phyloP scores from a whole-genome alignment of 2,329 filamentous ascomycete genomes.

The Aureobasidium sp. region DNA sequence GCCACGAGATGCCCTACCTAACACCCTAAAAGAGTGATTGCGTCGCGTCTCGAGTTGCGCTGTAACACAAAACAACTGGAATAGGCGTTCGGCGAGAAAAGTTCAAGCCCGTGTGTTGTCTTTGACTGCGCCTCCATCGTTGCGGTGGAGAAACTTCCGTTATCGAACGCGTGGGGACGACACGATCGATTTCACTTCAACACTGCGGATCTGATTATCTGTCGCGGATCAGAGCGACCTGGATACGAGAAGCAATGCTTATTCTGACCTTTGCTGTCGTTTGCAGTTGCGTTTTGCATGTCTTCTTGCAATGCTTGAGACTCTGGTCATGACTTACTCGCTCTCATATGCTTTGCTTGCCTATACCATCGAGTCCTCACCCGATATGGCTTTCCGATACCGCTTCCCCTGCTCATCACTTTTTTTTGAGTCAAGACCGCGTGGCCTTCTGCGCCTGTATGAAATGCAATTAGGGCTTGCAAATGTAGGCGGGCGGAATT shows the following conservation, averaged over 20 bases:
- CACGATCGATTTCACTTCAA: not conserved
- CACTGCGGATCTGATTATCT: not conserved
- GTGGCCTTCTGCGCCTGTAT: not conserved
- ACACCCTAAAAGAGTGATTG: not conserved
- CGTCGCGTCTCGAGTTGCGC: not conserved
- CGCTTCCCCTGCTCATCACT: not conserved
- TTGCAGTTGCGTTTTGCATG: no score
- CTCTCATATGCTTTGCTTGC: no score
- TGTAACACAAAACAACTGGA: not conserved
- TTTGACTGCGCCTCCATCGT: not conserved
- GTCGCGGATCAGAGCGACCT: not conserved
- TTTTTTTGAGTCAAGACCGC: not conserved
- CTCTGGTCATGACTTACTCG: no score
- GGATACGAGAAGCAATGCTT: not conserved
- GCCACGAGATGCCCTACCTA: not conserved
- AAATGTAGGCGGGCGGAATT: no score
- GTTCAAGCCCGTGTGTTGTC: not conserved
- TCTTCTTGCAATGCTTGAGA: no score
- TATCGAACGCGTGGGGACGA: not conserved
- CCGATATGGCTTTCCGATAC: not conserved
- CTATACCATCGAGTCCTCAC: no score
- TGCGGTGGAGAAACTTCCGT: not conserved
- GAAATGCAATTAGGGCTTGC: no score
- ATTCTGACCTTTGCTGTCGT: not conserved
- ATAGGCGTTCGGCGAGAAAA: not conserved